Evolutionary conservation across 257 asterid genomes (phyloP).

Genomic region (Jacaranda copaia): DNA sequence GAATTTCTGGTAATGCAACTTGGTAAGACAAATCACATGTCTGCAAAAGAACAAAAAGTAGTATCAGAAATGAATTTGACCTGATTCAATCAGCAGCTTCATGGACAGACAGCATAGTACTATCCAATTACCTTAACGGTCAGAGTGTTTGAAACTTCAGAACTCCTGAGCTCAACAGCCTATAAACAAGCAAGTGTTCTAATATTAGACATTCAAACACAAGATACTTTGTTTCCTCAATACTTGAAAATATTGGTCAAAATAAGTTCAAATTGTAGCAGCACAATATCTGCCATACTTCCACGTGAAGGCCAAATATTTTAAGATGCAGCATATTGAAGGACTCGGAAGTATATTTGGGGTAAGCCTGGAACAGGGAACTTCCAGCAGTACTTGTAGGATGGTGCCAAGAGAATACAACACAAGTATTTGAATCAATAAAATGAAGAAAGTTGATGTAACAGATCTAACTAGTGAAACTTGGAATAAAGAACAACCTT

Average conservation of each 20-base stretch:
- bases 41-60: slow-evolving; percentile 48
- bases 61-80: slow-evolving; percentile 25
- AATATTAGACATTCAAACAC: slow-evolving; percentile 26
- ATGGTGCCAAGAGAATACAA: not conserved
- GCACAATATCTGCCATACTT: not conserved
- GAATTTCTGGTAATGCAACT: slow-evolving; percentile 78
- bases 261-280: not conserved
- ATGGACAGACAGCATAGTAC: slow-evolving; percentile 22
- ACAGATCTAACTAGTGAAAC: not conserved
- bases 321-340: not conserved
- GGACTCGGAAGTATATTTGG: not conserved
- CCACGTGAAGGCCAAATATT: not conserved
- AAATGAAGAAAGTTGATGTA: not conserved
- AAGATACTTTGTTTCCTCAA: not conserved
- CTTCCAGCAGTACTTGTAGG: not conserved
- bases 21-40: slow-evolving; percentile 66
- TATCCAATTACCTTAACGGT: slow-evolving; percentile 53
- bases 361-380: not conserved
- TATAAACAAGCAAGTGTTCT: slow-evolving; percentile 39
- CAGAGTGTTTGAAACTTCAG: slow-evolving; percentile 51
- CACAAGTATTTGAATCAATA: not conserved
- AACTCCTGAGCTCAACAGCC: slow-evolving; percentile 84
- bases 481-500: not conserved
- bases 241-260: not conserved
- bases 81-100: not conserved